A percentile compares a stretch with the other conserved stretches of the same genome.
phyloP scores from a whole-genome alignment of 805 yeast genomes.

The Saccharomycopsis synnaedendra region DNA sequence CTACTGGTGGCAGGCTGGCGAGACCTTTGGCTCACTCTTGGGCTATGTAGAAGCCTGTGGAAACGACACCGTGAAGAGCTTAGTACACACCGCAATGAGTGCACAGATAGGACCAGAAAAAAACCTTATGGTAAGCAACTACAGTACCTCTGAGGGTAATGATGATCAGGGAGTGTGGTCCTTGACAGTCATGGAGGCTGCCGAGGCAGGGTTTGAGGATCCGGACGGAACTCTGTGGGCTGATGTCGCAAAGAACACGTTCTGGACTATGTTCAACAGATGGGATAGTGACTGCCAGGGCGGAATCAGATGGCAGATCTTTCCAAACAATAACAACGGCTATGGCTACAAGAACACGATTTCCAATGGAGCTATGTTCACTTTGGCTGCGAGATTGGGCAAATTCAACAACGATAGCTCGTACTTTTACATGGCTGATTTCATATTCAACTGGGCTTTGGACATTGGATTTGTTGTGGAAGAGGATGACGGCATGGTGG shows the following conservation, averaged over 20 bases:
- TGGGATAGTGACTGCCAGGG: conserved; percentile 61
- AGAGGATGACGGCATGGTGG: conserved; percentile 24
- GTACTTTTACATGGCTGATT: conserved; percentile 50
- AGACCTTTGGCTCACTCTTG: conserved; percentile 36
- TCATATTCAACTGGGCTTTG: conserved; percentile 50
- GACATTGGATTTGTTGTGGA: conserved; percentile 25
- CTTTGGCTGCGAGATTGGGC: conserved; percentile 51
- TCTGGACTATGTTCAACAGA: conserved; percentile 27
- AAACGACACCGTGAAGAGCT: conserved; percentile 20
- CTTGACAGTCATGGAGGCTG: conserved; percentile 34
- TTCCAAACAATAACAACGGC: conserved; percentile 54
- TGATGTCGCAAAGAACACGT: conserved; percentile 23
- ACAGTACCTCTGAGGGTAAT: conserved; percentile 36
- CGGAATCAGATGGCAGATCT: conserved; percentile 63
- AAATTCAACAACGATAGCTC: conserved; percentile 48
- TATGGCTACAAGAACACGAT: conserved; percentile 54
- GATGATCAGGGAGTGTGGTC: conserved; percentile 48
- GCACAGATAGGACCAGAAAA: conserved; percentile 31
- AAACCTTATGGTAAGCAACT: conserved; percentile 35
- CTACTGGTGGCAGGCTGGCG: conserved; percentile 46
- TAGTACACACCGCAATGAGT: conserved; percentile 29
- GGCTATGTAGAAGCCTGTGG: conserved; percentile 29
- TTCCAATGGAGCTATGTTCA: conserved; percentile 55
- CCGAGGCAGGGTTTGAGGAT: conserved; percentile 30
- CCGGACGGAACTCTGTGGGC: conserved; percentile 25